Conservation (phyloP, 163 green algal species). For the Chlorella variabilis region DNA sequence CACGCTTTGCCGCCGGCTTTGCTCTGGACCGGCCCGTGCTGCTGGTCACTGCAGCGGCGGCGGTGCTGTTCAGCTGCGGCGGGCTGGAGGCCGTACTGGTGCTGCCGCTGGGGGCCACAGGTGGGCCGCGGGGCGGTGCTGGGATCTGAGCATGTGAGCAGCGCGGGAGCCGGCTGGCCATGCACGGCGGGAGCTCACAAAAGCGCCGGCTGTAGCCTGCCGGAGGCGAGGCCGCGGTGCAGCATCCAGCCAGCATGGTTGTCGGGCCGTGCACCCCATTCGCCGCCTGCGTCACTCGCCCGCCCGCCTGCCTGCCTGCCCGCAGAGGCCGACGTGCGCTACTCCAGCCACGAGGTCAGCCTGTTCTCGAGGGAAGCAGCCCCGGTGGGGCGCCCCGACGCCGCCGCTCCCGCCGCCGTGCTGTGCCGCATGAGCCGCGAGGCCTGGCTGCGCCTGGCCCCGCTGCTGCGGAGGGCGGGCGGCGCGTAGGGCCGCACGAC, state of each 20-base stretch:
- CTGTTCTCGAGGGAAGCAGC: constrained; percentile 2
- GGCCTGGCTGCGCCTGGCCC: constrained; percentile 22
- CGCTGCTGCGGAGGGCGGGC: constrained; percentile 16
- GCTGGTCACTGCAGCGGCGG: not conserved
- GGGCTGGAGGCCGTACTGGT: constrained; percentile 24
- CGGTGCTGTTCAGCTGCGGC: constrained; percentile 18
- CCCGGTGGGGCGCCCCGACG: constrained; percentile 2
- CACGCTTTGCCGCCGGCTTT: not conserved
- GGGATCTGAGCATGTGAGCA: no score
- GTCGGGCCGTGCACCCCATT: no score
- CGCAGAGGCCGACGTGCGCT: constrained; percentile 27
- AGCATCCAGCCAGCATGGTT: not conserved
- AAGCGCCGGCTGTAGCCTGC: no score
- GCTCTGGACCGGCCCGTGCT: constrained; percentile 8
- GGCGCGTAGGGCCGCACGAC: not conserved
- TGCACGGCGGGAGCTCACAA: no score
- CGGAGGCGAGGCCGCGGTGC: no score
- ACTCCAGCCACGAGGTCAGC: constrained; percentile 18
- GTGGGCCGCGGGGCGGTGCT: no score
- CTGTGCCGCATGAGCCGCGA: constrained; percentile 7
- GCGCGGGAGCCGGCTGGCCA: no score
- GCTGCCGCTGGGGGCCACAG: constrained; percentile 15
- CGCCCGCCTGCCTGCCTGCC: no score
- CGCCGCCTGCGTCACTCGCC: no score
- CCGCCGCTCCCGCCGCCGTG: not conserved